phyloP scores from a whole-genome alignment of 1,284 basidiomycete genomes.

The Apiotrichum sp. region DNA sequence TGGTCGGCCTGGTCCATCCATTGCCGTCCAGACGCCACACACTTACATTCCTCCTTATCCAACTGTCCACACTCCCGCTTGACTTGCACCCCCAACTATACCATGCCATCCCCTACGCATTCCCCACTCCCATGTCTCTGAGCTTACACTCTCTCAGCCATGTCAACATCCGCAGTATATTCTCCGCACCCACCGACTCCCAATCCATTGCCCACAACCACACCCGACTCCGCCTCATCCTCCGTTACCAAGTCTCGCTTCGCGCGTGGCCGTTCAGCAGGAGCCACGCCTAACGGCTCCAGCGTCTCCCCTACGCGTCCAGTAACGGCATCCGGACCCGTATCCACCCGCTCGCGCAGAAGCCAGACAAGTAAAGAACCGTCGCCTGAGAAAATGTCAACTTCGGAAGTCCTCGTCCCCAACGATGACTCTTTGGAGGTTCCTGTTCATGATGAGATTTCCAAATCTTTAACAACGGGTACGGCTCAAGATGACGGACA shows the following conservation, averaged over 20 bases:
- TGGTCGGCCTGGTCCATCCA: no score
- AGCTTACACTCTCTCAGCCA: constrained; percentile 1
- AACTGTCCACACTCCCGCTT: no score
- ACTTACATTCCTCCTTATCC: no score
- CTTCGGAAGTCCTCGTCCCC: neutral
- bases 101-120: neutral
- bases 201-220: neutral
- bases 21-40: no score
- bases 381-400: constrained; percentile 16
- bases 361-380: constrained; percentile 12
- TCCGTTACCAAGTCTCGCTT: constrained; percentile 2
- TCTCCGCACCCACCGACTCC: constrained; percentile 10
- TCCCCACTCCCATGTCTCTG: neutral
- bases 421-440: neutral
- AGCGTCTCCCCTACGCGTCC: constrained; percentile 15
- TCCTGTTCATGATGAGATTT: no score
- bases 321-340: neutral
- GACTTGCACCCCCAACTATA: no score
- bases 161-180: constrained; percentile 17
- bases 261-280: constrained; percentile 7
- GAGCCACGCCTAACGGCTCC: neutral
- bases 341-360: constrained; percentile 9
- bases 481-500: no score
- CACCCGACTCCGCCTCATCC: neutral
- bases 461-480: no score